These are phyloP conservation scores for Stachybotrys chartarum DNA, from an alignment of 2,329 filamentous ascomycete species.

Conservation along the genomic window DNA sequence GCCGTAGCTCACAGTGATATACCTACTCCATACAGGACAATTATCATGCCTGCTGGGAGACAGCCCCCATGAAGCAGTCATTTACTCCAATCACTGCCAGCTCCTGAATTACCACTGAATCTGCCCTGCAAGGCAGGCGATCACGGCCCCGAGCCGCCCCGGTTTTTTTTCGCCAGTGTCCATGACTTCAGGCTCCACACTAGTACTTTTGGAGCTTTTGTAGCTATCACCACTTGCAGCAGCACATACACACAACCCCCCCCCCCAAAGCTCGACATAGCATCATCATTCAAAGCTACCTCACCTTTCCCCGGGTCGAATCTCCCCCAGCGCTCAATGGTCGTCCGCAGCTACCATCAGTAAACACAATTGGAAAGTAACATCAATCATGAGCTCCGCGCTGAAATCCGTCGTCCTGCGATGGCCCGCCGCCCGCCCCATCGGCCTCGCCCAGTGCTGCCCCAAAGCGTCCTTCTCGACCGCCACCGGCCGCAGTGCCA, in stretches of 20 bases:
- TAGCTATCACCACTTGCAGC: not conserved
- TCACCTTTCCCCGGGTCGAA: not conserved
- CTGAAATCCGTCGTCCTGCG: constrained; percentile 24
- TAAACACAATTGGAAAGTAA: not conserved
- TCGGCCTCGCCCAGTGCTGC: not conserved
- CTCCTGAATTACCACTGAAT: not conserved
- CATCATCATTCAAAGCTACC: too few relatives aligned
- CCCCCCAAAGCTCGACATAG: too few relatives aligned
- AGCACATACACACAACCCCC: too few relatives aligned
- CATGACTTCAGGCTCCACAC: not conserved
- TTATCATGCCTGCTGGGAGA: too few relatives aligned
- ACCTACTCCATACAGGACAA: too few relatives aligned
- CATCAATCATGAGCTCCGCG: constrained; percentile 17
- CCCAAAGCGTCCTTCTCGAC: constrained; percentile 22
- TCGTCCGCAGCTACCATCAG: not conserved
- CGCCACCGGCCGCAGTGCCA: constrained; percentile 13
- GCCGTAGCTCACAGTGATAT: too few relatives aligned
- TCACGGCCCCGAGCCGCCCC: not conserved
- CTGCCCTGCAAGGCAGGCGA: not conserved
- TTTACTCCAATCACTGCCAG: not conserved
- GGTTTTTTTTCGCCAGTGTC: not conserved
- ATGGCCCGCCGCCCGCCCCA: constrained; percentile 10
- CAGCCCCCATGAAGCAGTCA: too few relatives aligned
- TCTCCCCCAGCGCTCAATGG: not conserved
- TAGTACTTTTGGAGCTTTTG: not conserved